These are phyloP conservation scores for Datura wrightii DNA, from an alignment of 257 asterid species.

Conservation along the genomic window DNA sequence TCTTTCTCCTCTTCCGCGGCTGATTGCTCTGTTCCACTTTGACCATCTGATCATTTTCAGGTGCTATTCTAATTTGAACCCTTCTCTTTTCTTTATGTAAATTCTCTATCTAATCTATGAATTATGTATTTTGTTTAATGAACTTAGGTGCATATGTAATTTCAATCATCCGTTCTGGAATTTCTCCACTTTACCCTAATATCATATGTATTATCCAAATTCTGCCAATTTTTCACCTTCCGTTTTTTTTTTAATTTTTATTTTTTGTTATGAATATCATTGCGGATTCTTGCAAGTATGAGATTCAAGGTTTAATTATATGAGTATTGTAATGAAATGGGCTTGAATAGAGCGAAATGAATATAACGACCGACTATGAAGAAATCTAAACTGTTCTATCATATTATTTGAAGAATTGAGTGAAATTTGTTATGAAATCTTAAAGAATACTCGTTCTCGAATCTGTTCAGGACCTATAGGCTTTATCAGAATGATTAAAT, in stretches of 20 bases:
- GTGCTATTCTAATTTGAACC: not conserved
- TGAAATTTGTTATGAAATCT: not conserved
- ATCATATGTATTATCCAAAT: not conserved
- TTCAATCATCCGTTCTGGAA: not conserved
- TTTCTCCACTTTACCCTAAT: not conserved
- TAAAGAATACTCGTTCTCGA: not conserved
- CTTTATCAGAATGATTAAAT: constrained; percentile 2
- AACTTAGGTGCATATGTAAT: not conserved
- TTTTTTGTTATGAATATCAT: not conserved
- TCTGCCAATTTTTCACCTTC: not conserved
- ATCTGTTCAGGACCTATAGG: not conserved
- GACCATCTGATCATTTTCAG: not conserved
- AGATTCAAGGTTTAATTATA: not conserved
- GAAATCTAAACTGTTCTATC: not conserved
- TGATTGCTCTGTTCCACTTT: not conserved
- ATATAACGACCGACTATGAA: not conserved
- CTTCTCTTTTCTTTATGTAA: not conserved
- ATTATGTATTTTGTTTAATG: not conserved
- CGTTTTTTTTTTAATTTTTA: not conserved
- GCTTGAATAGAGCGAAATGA: not conserved
- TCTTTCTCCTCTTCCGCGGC: not conserved
- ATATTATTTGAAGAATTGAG: not conserved
- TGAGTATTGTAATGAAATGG: not conserved
- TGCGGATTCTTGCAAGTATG: not conserved
- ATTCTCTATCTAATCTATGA: not conserved